These are phyloP conservation scores for Fusarium sororula DNA, from an alignment of 2,329 filamentous ascomycete species.

Conservation along the genomic window DNA sequence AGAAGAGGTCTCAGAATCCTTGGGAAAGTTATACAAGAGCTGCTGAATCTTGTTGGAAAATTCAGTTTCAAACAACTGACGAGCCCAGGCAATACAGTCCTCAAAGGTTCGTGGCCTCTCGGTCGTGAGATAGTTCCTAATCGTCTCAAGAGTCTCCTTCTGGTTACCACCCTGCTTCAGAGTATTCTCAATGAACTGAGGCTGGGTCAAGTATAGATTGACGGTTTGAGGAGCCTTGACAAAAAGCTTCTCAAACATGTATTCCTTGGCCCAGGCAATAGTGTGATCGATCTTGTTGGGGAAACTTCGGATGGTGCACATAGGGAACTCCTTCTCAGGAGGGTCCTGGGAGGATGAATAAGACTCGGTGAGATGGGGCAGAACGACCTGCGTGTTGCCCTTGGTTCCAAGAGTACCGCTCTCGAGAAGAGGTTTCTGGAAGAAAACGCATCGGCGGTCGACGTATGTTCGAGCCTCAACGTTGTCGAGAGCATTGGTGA, in stretches of 20 bases:
- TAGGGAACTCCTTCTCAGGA: constrained; percentile 97
- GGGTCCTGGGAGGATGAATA: constrained; percentile 96
- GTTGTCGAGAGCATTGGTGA: constrained; percentile 97
- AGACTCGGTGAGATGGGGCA: constrained; percentile 91
- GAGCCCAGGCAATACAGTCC: constrained; percentile 96
- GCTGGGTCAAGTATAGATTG: constrained; percentile 91
- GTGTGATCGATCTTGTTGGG: constrained; percentile 99
- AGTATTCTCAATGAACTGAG: constrained; percentile 87
- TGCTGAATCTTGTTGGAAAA: constrained; percentile 98
- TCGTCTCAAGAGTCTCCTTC: constrained; percentile 89
- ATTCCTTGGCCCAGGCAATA: constrained; percentile 95
- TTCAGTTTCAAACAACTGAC: constrained; percentile 92
- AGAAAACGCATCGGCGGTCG: constrained; percentile 95
- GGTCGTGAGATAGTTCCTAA: constrained; percentile 89
- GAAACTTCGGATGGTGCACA: constrained; percentile 97
- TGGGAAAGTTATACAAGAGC: constrained; percentile 95
- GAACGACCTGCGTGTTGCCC: constrained; percentile 95
- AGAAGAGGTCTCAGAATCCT: constrained; percentile 86
- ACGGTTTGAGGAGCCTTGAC: constrained; percentile 93
- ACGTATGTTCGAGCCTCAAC: constrained; percentile 97
- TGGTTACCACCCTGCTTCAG: constrained; percentile 95
- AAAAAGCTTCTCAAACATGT: constrained; percentile 90
- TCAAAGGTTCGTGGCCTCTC: constrained; percentile 93
- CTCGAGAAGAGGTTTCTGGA: constrained; percentile 95
- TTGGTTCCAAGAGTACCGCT: constrained; percentile 98